Base-by-base conservation (phyloP, 352 stramenopile species). In the Halophytophthora polymorphica region DNA sequence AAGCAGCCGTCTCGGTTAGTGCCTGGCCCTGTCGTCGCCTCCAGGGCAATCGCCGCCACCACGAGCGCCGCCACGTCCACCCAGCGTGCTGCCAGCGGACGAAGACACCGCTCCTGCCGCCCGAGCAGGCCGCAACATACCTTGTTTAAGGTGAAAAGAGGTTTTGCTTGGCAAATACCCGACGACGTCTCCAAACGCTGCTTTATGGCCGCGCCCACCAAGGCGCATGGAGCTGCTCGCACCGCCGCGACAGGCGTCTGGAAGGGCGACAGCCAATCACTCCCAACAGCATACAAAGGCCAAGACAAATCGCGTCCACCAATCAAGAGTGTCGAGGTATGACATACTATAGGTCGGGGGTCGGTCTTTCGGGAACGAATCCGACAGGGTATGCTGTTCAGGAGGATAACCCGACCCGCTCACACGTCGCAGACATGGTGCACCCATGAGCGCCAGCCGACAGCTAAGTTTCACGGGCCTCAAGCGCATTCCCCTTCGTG, bases 111-210 rank as follows among this genome's bases (percentile, higher is more conserved):
- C 25, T 31, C 25, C 25, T 8, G 8, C 4, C 25, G 25, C 25
- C 25, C 17, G 19, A 48, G 41, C 31, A 39, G 21, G 50, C 22
- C 21, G 35, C 14, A 35, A 80, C 78, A 56, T 61, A 92, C 82
- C 82, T 92, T 92, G 77, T 90, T 92, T 92, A 92, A 92, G 82
- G 82, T 85, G 69, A 90, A 86, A 78, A 81, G 69, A 84, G 65
- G 69, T 82, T 82, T 69, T 64, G 58, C 56, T 49, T 61, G 54
- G 54, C 35, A 55, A 63, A 61, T 68, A 87, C 81, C 78, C 77
- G 82, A 92, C 78, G 75, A 83, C 76, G 82, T 85, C 82, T 85
- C 53, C 63, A 38, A 67, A 64, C 51, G 63, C 41, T 69, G 57
- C 47, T 31, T 31, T 52, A 53, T 69, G 51, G 33, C 47, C 28